Base-by-base conservation (phyloP, 805 yeast genomes). In the Zygosaccharomyces bisporus region DNA sequence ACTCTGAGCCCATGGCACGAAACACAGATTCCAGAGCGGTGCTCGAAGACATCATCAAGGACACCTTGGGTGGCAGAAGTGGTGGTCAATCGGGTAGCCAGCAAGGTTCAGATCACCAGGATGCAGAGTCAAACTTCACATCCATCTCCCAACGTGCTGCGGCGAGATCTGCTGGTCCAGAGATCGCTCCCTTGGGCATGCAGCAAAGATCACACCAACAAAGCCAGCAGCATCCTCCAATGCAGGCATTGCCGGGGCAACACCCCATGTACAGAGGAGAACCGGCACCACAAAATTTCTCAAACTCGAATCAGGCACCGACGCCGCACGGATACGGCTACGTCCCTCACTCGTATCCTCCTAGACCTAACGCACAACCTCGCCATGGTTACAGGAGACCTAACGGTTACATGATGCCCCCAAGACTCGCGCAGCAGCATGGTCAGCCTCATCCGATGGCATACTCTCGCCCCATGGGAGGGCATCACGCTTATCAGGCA, bases 81-180 rank as follows among this genome's bases (percentile, higher is more conserved):
- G 56, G 51, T 14, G 49, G 38, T 4, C 48, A 42, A 12, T 37
- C 43, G 7, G 51, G 31, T 13, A 27, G 31, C 31, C 31, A 10
- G 16, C 31, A 40, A 6, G 43, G 34, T 21, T 38, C 40, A 2
- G 40, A 48, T 33, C 53, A 46, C 24, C 39, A 37, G 27, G 52
- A 51, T 29, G 45, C 47, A 10, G 57, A 51, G 14, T 83, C 91
- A 1, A 83, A 81, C 56, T 82, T 85, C 63, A 84, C 93, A 1
- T 80, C 88, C 41, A 86, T 85, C 1, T 82, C 90, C 6, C 91
- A 84, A 63, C 71, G 91, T 59, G 89, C 81, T 20, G 73, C 79
- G 12, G 49, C 44, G 52, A 53, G 45, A 39, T 47, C 24, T 23
- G 59, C 49, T 32, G 53, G 56, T 27, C 50, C 30, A 55, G 53